phyloP scores from a whole-genome alignment of 2,329 filamentous ascomycete genomes.

The Penicillium verrucosum region DNA sequence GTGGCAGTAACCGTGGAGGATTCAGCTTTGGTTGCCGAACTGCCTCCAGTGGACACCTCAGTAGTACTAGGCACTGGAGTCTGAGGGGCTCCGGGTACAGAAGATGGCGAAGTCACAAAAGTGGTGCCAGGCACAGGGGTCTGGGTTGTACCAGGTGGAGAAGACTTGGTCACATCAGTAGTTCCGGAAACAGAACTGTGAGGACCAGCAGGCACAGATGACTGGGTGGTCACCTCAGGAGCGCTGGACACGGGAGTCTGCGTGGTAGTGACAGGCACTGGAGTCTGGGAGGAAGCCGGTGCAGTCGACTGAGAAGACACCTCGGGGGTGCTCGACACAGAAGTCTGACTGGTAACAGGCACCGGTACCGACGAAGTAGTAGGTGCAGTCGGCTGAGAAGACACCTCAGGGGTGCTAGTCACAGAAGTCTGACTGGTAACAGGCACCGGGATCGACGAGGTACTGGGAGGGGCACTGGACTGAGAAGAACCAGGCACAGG shows the following conservation, averaged over 20 bases:
- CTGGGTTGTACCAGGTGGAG: background rate
- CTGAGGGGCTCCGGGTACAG: background rate
- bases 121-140: background rate
- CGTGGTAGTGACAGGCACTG: background rate
- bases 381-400: conserved; percentile 2
- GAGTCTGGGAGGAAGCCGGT: background rate
- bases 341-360: background rate
- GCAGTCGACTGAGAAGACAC: background rate
- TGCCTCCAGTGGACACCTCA: background rate
- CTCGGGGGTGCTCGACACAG: background rate
- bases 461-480: background rate
- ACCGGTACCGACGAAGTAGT: conserved; percentile 1
- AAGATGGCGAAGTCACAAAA: background rate
- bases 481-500: background rate
- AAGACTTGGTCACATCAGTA: background rate
- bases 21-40: background rate
- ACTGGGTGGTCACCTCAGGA: no score
- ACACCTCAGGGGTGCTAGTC: background rate
- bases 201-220: background rate
- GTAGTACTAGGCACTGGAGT: background rate
- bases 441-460: background rate
- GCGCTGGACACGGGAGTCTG: no score
- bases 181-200: background rate
- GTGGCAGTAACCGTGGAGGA: conserved; percentile 1
- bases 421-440: background rate